phyloP scores from a whole-genome alignment of 495 filamentous ascomycete genomes.

The Penicillium steckii region DNA sequence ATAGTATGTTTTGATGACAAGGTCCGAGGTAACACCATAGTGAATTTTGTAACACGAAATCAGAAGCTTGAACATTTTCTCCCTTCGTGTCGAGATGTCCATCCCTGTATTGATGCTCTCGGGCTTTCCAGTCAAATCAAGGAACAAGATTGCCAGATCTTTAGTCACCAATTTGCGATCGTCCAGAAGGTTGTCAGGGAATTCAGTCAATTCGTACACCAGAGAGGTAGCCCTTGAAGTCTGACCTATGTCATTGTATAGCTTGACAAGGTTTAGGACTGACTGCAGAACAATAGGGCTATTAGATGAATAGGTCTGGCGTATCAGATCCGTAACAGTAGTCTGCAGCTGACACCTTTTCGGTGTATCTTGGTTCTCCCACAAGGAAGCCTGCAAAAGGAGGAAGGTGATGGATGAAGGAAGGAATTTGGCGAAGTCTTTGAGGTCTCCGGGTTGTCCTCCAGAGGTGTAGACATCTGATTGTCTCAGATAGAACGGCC shows the following conservation, averaged over 20 bases:
- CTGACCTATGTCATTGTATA: constrained; percentile 21
- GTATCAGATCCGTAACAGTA: constrained; percentile 25
- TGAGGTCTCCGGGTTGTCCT: constrained; percentile 21
- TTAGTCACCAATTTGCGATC: constrained; percentile 29
- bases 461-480: constrained; percentile 24
- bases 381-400: constrained; percentile 30
- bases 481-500: constrained; percentile 28
- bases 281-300: constrained; percentile 23
- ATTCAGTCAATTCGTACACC: constrained; percentile 25
- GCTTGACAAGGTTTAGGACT: constrained; percentile 21
- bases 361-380: constrained; percentile 29
- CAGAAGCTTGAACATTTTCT: constrained; percentile 28
- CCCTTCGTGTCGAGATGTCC: constrained; percentile 34
- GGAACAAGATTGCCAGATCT: constrained; percentile 29
- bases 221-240: constrained; percentile 13
- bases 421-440: constrained; percentile 29
- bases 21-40: constrained; percentile 33
- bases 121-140: constrained; percentile 32
- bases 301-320: constrained; percentile 24
- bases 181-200: constrained; percentile 27
- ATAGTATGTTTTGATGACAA: constrained; percentile 24
- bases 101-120: constrained; percentile 26
- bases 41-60: constrained; percentile 37
- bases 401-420: constrained; percentile 26
- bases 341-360: constrained; percentile 23